Evolutionary conservation across 257 asterid species (phyloP).

Genomic region (Nicotiana attenuata): DNA sequence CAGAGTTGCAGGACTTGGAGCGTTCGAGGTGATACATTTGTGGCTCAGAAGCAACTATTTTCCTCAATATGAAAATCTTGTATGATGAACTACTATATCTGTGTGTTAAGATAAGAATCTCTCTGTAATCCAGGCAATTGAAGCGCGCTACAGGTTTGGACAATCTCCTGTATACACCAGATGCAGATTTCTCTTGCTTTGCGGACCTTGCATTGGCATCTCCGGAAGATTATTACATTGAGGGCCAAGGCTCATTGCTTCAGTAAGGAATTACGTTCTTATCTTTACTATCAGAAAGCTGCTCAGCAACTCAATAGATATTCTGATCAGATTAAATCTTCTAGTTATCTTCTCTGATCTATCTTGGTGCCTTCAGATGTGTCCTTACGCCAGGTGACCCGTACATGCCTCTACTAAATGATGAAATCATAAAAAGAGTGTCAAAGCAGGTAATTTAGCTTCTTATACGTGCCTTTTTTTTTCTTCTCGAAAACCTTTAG

Average conservation of each 20-base stretch:
- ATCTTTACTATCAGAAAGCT: neutral
- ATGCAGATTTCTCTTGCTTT: slow-evolving; percentile 98
- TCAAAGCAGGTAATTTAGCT: slow-evolving; percentile 62
- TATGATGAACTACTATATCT: slow-evolving; percentile 7
- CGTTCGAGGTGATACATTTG: slow-evolving; percentile 56
- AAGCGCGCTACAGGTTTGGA: slow-evolving; percentile 78
- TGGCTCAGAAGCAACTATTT: neutral
- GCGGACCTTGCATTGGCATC: slow-evolving; percentile 96
- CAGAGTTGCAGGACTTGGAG: slow-evolving; percentile 88
- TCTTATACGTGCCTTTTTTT: neutral
- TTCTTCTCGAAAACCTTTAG: neutral
- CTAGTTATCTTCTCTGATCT: slow-evolving; percentile 6
- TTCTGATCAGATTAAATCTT: neutral
- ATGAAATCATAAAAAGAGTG: slow-evolving; percentile 82
- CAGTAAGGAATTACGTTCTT: slow-evolving; percentile 51
- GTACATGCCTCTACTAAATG: slow-evolving; percentile 89
- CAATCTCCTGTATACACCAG: slow-evolving; percentile 93
- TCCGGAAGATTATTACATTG: slow-evolving; percentile 84
- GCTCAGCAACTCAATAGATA: neutral
- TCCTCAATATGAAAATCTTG: neutral
- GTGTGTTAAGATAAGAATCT: neutral
- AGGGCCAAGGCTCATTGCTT: slow-evolving; percentile 96
- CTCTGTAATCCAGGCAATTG: slow-evolving; percentile 56
- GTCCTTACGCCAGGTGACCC: slow-evolving; percentile 99
- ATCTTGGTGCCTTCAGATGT: slow-evolving; percentile 46